Evolutionary conservation across 1,284 basidiomycete species (phyloP).

Genomic region (Macrocystidia cucumis): DNA sequence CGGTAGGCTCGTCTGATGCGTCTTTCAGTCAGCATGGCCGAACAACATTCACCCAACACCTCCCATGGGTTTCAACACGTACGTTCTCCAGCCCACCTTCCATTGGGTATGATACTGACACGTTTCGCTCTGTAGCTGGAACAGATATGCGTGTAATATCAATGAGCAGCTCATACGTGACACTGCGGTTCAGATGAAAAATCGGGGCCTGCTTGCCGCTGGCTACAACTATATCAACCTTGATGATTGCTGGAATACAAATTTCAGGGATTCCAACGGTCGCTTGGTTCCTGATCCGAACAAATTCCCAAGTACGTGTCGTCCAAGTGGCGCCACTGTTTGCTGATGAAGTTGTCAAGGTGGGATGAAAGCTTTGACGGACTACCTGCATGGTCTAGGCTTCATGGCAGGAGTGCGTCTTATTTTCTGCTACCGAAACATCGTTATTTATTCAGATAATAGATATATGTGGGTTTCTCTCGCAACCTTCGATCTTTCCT

Average conservation of each 20-base stretch:
- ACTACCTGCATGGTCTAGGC: conserved; percentile 14
- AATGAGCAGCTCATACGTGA: conserved; percentile 14
- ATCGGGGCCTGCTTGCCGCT: conserved; percentile 14
- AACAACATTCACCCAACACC: conserved; percentile 15
- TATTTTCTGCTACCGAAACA: not conserved
- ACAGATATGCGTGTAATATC: conserved; percentile 15
- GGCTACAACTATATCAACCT: conserved; percentile 17
- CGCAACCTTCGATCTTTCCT: not conserved
- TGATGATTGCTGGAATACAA: conserved; percentile 18
- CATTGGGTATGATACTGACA: not conserved
- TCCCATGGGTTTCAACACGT: conserved; percentile 18
- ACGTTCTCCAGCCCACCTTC: not conserved
- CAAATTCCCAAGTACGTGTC: conserved; percentile 13
- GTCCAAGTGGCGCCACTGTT: not conserved
- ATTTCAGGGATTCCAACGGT: conserved; percentile 11
- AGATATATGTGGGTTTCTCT: conserved; percentile 14
- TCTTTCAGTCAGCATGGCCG: conserved; percentile 12
- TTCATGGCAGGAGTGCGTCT: conserved; percentile 16
- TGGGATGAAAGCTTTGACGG: conserved; percentile 15
- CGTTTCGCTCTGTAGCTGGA: conserved; percentile 11
- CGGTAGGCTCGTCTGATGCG: no score
- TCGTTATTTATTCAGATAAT: not conserved
- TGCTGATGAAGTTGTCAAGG: conserved; percentile 2
- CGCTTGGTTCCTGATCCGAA: conserved; percentile 11
- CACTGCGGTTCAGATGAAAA: conserved; percentile 15